Percentiles rank a stretch among this genome's conserved stretches.
Evolutionary conservation across 1,284 basidiomycete genomes (phyloP).

Genomic region (Leccinum cinnamomeum): DNA sequence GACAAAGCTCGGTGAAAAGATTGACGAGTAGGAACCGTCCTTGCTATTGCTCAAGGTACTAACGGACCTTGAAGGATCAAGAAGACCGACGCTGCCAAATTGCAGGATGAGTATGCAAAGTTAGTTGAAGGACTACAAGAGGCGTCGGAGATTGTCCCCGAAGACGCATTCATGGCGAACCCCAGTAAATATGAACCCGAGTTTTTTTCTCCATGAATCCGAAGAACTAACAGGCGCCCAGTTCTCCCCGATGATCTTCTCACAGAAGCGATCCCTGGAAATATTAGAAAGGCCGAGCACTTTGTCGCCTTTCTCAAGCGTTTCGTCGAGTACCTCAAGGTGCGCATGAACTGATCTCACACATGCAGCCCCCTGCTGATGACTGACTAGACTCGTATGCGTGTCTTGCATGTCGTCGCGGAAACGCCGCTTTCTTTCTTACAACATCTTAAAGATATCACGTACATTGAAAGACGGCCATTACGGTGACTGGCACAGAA

Average conservation of each 20-base stretch:
- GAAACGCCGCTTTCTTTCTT: conserved; percentile 98
- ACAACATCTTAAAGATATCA: conserved; percentile 98
- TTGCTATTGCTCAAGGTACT: conserved; percentile 2
- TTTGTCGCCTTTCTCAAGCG: conserved; percentile 98
- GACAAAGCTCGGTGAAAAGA: conserved; percentile 84
- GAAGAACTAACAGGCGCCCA: conserved; percentile 30
- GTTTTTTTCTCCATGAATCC: neutral
- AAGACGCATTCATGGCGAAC: conserved; percentile 88
- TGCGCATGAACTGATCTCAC: conserved; percentile 32
- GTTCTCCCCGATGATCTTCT: conserved; percentile 95
- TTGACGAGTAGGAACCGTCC: conserved; percentile 76
- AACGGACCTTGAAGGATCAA: conserved; percentile 72
- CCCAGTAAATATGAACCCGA: conserved; percentile 55
- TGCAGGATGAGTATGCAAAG: conserved; percentile 98
- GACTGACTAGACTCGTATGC: conserved; percentile 83
- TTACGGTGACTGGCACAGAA: conserved; percentile 58
- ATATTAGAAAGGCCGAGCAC: conserved; percentile 98
- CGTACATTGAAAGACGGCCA: conserved; percentile 97
- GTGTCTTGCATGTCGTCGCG: conserved; percentile 98
- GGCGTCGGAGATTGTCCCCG: conserved; percentile 58
- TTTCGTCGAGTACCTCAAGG: conserved; percentile 99
- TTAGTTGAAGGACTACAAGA: conserved; percentile 95
- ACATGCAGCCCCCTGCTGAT: conserved; percentile 16
- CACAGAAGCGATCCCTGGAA: conserved; percentile 95
- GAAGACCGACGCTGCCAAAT: conserved; percentile 86